Evolutionary conservation across 2,329 filamentous ascomycete species (phyloP).

Genomic region (Immersiporthe knoxdaviesiana): DNA sequence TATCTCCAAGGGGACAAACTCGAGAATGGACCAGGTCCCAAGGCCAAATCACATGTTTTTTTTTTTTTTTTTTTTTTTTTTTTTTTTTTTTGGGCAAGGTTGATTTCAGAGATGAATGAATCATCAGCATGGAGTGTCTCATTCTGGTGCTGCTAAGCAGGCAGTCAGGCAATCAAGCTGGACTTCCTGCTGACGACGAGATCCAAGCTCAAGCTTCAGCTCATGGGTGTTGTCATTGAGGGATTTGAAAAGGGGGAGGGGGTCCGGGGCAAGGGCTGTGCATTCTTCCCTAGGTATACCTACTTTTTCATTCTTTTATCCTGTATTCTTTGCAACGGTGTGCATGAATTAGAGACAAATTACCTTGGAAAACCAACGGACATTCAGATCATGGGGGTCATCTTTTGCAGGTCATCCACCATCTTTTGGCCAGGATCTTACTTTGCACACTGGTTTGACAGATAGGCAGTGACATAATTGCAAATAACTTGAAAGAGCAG

Average conservation of each 20-base stretch:
- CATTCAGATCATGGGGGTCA: neutral
- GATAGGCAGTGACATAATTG: neutral
- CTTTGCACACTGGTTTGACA: neutral
- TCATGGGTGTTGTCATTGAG: neutral
- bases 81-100: neutral
- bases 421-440: neutral
- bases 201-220: neutral
- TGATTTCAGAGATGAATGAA: neutral
- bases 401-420: neutral
- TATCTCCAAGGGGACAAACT: neutral
- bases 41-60: conserved; percentile 6
- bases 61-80: neutral
- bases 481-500: neutral
- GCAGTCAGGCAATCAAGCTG: neutral
- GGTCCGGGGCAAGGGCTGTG: neutral
- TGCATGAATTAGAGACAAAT: conserved; percentile 9
- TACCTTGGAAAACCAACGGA: conserved; percentile 15
- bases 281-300: neutral
- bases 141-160: neutral
- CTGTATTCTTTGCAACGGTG: conserved; percentile 7
- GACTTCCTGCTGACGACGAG: neutral
- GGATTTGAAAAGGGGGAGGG: no score
- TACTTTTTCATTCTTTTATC: neutral
- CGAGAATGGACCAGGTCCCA: conserved; percentile 18
- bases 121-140: neutral